phyloP scores from a whole-genome alignment of 1,284 basidiomycete genomes.

The Rhodotorula sp. region DNA sequence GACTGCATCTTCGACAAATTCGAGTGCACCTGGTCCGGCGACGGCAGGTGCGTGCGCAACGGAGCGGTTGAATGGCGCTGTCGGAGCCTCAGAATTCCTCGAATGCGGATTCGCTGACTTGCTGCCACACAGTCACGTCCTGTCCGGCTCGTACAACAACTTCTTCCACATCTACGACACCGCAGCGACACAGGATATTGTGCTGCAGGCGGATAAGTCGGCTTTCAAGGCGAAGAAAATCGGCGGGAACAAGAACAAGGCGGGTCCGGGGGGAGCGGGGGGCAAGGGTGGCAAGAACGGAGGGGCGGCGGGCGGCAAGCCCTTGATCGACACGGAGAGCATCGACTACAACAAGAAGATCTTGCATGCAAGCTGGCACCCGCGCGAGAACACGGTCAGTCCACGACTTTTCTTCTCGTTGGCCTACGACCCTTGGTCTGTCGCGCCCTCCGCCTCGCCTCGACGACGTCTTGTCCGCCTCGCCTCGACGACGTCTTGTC shows the following conservation, averaged over 20 bases:
- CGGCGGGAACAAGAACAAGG: conserved; percentile 54
- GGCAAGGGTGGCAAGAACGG: conserved; percentile 53
- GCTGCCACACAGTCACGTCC: conserved; percentile 66
- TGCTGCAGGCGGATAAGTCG: conserved; percentile 97
- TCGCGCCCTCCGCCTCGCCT: no score
- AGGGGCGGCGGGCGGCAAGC: conserved; percentile 59
- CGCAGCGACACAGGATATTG: conserved; percentile 83
- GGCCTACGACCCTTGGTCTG: conserved; percentile 64
- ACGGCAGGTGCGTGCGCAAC: conserved; percentile 74
- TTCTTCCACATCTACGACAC: conserved; percentile 99
- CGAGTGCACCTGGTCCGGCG: conserved; percentile 93
- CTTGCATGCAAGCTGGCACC: conserved; percentile 48
- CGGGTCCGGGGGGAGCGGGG: conserved; percentile 68
- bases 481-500: no score
- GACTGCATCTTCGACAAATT: conserved; percentile 99
- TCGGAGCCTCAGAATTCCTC: not conserved
- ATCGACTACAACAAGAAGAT: conserved; percentile 99
- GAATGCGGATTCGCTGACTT: conserved; percentile 1
- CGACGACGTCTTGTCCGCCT: no score
- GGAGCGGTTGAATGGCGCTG: no score
- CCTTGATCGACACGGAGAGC: conserved; percentile 83
- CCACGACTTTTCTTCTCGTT: not conserved
- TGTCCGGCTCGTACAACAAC: conserved; percentile 99
- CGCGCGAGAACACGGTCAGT: conserved; percentile 6
- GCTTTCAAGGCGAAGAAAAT: conserved; percentile 99